phyloP scores from a whole-genome alignment of 2,329 filamentous ascomycete species.

The Herpotrichia juniperi region DNA sequence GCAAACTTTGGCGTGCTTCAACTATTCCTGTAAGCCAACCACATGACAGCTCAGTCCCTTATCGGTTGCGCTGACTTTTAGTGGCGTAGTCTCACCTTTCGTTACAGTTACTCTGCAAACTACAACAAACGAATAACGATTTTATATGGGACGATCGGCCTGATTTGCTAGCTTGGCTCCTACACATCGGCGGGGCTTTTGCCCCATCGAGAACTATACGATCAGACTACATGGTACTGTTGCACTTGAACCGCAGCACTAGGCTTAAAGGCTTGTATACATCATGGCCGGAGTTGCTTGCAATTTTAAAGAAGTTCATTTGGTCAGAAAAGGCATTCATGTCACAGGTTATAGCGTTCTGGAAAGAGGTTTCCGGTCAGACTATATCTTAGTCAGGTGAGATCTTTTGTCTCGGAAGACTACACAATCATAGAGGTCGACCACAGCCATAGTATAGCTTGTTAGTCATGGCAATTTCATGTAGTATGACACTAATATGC shows the following conservation, averaged over 20 bases:
- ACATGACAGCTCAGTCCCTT: neutral
- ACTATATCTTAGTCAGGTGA: constrained; percentile 1
- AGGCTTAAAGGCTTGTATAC: neutral
- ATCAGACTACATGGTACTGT: neutral
- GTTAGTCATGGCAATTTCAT: neutral
- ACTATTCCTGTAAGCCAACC: constrained; percentile 2
- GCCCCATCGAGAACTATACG: constrained; percentile 1
- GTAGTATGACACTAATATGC: neutral
- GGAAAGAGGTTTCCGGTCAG: neutral
- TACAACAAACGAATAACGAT: constrained; percentile 3
- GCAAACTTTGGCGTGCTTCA: constrained; percentile 2
- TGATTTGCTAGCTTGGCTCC: constrained; percentile 4
- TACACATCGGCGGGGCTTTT: constrained; percentile 5
- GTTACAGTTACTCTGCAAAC: constrained; percentile 2
- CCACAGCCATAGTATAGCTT: neutral
- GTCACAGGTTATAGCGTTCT: constrained; percentile 1
- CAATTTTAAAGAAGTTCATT: constrained; percentile 3
- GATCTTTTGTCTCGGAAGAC: neutral
- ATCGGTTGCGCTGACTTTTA: neutral
- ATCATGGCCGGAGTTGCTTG: constrained; percentile 3
- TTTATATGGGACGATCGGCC: neutral
- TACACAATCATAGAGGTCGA: neutral
- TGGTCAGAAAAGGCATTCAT: constrained; percentile 5
- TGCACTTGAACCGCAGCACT: neutral
- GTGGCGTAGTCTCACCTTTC: constrained; percentile 2